A percentile compares a stretch with the other conserved stretches of the same genome.
phyloP scores from a whole-genome alignment of 192 early-diverging fungal species.

The Glomus cerebriforme region DNA sequence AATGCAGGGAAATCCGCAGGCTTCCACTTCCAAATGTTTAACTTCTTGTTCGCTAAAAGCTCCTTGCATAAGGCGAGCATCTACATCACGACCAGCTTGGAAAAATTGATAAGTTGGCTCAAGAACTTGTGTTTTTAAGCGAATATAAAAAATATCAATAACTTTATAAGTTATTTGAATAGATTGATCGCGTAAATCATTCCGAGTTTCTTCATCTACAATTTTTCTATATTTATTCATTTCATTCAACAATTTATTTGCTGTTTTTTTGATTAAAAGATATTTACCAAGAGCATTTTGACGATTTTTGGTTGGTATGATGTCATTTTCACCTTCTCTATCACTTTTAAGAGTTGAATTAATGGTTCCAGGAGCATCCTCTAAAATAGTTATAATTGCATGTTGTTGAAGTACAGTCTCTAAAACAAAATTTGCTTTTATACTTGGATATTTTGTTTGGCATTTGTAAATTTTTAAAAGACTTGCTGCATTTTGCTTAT shows the following conservation, averaged over 20 bases:
- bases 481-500: neutral
- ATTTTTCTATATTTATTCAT: slow-evolving; percentile 5
- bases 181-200: neutral
- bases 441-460: neutral
- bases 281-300: neutral
- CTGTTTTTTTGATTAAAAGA: neutral
- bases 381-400: neutral
- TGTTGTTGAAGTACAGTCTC: neutral
- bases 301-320: too few species aligned
- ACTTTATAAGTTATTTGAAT: neutral
- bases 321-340: too few species aligned
- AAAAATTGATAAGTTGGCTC: neutral
- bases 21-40: slow-evolving; percentile 8
- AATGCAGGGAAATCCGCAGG: neutral
- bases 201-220: neutral
- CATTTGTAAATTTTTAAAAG: slow-evolving; percentile 3
- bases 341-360: neutral
- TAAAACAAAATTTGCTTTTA: neutral
- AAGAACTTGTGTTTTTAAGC: neutral
- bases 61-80: neutral
- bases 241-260: neutral
- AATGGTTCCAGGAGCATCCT: neutral
- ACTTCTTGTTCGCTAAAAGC: neutral
- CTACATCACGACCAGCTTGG: neutral
- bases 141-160: neutral